phyloP scores from a whole-genome alignment of 305 asterid species.

The Fraxinus albicans region DNA sequence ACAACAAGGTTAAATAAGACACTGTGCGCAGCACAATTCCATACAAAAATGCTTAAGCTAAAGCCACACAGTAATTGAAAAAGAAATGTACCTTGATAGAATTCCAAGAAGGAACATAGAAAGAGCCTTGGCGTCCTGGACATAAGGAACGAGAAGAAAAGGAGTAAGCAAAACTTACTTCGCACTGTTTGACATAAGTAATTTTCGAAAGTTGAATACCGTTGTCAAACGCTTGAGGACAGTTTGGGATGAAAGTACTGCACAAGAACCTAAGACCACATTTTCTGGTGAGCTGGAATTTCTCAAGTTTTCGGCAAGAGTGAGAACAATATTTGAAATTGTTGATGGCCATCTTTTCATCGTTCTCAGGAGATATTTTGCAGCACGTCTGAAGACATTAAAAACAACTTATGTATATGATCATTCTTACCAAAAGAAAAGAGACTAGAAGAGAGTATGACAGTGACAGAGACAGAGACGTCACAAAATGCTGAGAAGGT shows the following conservation, averaged over 20 bases:
- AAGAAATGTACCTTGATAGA: constrained; percentile 66
- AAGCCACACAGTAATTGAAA: constrained; percentile 15
- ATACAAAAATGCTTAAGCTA: constrained; percentile 9
- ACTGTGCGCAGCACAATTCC: constrained; percentile 16
- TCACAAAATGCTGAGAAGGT: not conserved
- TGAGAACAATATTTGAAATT: constrained; percentile 73
- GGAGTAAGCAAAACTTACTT: constrained; percentile 34
- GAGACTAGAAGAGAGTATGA: not conserved
- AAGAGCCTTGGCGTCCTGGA: constrained; percentile 87
- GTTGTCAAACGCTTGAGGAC: constrained; percentile 86
- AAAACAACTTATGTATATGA: constrained; percentile 19
- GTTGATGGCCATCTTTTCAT: constrained; percentile 98
- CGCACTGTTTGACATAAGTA: constrained; percentile 9
- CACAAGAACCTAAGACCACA: constrained; percentile 96
- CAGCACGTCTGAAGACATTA: constrained; percentile 68
- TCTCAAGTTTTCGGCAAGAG: constrained; percentile 68
- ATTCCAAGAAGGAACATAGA: constrained; percentile 93
- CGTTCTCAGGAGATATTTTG: constrained; percentile 78
- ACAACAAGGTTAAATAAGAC: constrained; percentile 31
- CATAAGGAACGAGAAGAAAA: constrained; percentile 27
- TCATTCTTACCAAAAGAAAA: constrained; percentile 26
- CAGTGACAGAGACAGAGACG: not conserved
- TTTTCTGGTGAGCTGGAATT: constrained; percentile 76
- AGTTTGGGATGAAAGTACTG: constrained; percentile 85
- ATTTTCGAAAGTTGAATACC: constrained; percentile 48